Evolutionary conservation across 2,329 filamentous ascomycete species (phyloP).

Genomic region (Lecanoromycetidae sp.): DNA sequence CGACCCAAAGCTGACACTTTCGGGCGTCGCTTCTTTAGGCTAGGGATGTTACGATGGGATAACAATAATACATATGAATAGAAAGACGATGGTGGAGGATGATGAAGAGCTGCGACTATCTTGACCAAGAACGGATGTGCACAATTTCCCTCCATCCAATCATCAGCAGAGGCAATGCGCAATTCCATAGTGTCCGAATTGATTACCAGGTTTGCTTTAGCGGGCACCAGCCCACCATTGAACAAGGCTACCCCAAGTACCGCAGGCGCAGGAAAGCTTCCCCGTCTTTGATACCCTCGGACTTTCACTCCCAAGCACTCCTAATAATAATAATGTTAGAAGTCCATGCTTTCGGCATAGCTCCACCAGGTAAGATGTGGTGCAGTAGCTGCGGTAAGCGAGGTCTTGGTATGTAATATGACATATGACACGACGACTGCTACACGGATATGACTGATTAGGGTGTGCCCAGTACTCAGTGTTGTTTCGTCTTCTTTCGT

Average conservation of each 20-base stretch:
- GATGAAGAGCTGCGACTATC: constrained; percentile 1
- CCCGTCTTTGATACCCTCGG: constrained; percentile 5
- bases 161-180: not conserved
- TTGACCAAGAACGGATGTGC: not conserved
- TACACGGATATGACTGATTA: not conserved
- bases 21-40: too few relatives aligned
- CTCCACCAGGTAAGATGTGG: not conserved
- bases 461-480: not conserved
- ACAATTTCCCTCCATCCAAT: constrained; percentile 7
- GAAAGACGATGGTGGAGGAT: not conserved
- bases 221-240: constrained; percentile 9
- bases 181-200: constrained; percentile 9
- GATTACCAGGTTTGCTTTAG: constrained; percentile 14
- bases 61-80: not conserved
- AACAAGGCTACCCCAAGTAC: constrained; percentile 8
- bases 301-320: not conserved
- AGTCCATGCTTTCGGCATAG: not conserved
- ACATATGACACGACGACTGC: not conserved
- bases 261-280: not conserved
- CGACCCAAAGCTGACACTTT: too few relatives aligned
- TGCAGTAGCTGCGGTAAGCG: not conserved
- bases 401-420: constrained; percentile 8
- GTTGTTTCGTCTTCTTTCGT: not conserved
- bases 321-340: constrained; percentile 4
- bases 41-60: too few relatives aligned